phyloP scores from a whole-genome alignment of 352 stramenopile genomes.

The Aphanomyces invadans region DNA sequence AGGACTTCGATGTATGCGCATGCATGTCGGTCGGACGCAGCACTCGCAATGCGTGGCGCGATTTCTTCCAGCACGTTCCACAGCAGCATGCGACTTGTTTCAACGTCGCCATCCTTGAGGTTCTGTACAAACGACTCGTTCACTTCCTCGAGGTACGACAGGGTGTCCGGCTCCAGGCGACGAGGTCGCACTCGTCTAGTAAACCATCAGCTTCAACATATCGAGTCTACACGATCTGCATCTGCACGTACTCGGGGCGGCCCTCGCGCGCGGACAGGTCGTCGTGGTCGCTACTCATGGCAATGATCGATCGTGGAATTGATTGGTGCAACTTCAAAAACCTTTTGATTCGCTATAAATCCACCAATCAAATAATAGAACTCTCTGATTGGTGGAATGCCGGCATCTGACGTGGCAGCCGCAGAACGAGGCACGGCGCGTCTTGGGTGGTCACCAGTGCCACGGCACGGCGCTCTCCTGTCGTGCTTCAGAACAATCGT shows the following conservation, averaged over 20 bases:
- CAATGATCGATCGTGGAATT: not conserved
- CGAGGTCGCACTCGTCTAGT: conserved; percentile 57
- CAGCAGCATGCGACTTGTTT: conserved; percentile 53
- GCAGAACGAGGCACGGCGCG: not conserved
- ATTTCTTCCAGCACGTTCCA: conserved; percentile 80
- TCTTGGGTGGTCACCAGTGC: too few species aligned
- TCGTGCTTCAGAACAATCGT: too few species aligned
- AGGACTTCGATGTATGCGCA: conserved; percentile 62
- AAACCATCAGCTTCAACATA: not conserved
- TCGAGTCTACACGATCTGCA: too few species aligned
- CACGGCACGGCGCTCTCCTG: too few species aligned
- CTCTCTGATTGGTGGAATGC: not conserved
- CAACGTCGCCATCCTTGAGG: conserved; percentile 42
- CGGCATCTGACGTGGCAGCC: not conserved
- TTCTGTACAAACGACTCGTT: conserved; percentile 59
- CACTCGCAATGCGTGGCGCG: conserved; percentile 59
- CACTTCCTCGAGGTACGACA: conserved; percentile 78
- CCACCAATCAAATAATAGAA: not conserved
- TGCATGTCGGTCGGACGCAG: conserved; percentile 64
- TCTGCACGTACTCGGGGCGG: conserved; percentile 7
- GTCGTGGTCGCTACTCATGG: not conserved
- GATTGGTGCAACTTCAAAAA: conserved; percentile 10
- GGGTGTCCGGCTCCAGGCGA: conserved; percentile 62
- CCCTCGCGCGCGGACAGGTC: not conserved
- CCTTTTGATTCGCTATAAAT: not conserved